Conservation (phyloP, 169 alveolate genomes). For the Toxoplasma gondii region DNA sequence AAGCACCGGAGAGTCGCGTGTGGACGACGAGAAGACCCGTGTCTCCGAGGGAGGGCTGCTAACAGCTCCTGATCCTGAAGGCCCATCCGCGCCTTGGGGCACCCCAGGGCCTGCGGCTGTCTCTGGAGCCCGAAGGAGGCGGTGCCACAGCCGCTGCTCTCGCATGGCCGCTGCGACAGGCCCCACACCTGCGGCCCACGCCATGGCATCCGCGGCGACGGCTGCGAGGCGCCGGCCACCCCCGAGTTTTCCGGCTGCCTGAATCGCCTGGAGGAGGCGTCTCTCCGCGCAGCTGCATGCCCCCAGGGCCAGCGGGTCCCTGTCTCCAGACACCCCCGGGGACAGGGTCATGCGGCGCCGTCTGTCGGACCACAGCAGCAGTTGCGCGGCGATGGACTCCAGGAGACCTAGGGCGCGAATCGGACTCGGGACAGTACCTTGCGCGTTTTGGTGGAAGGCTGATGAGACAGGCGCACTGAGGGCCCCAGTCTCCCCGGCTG, state of each 20-base stretch:
- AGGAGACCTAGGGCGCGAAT: neutral
- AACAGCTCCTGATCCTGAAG: neutral
- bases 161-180: slow-evolving; percentile 49
- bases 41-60: neutral
- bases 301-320: neutral
- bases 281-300: slow-evolving; percentile 19
- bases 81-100: neutral
- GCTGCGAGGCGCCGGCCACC: neutral
- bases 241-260: slow-evolving; percentile 28
- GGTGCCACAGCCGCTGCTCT: slow-evolving; percentile 51
- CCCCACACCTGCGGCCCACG: slow-evolving; percentile 37
- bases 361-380: slow-evolving; percentile 14
- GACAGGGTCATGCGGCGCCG: neutral
- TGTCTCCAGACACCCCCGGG: neutral
- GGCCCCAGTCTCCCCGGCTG: neutral
- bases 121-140: slow-evolving; percentile 28
- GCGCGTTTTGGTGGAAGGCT: no score
- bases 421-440: neutral
- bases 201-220: slow-evolving; percentile 3
- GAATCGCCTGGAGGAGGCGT: slow-evolving; percentile 28
- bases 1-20: neutral
- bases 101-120: neutral
- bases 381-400: neutral
- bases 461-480: no score
- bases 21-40: neutral